Base-by-base conservation (phyloP, 1,284 basidiomycete species). In the Leucoagaricus sp. region DNA sequence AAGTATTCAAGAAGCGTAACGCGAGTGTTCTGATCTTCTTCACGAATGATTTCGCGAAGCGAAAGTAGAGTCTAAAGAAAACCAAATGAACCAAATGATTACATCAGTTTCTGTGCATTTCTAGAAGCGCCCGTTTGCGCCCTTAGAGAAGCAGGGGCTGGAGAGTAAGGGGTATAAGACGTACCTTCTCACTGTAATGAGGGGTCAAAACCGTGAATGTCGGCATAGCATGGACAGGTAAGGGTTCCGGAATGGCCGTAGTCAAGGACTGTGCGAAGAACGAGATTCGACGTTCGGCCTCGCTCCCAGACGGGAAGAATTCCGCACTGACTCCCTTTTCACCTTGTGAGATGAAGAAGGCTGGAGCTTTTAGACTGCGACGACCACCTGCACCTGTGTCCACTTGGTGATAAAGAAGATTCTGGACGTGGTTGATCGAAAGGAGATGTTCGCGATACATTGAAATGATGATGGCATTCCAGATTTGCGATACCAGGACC, bases 381-480 rank as follows among this genome's bases (percentile, higher is more conserved):
- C 94, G 88, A 49, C 93, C 93, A 61, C 91, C 91, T 48, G 87
- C 84, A 33, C 81, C 83, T 15, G 87, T 87, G 60, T 95, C 92
- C 33, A 97, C 91, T 72, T 97, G 95, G 70, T 97, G 96, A 67
- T 98, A 97, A 5, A 97, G 82, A 7, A 97, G 76, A 68, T 94
- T 94, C 75, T 96, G 94, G 33, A 97, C 94, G 68, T 97, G 94
- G 63, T 96, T 93, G 69, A 96, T 96, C 49, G 94, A 96, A 38
- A 97, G 77, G n/a, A 97, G 71, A 71, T 97, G 95, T 72, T 97
- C 95, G 67, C 95, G 89, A 73, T 97, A 98, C 95, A 98, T 98
- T n/a, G 94, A 97, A 63, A 98, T 97, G 75, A 98, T 96, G 74
- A 98, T 87, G 36, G 95, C 94, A 70, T 98, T 98, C 95, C 95